A percentile compares a stretch with the other conserved stretches of the same genome.
Evolutionary conservation across 352 stramenopile species (phyloP).

Genomic region (Globisporangium barbulae): DNA sequence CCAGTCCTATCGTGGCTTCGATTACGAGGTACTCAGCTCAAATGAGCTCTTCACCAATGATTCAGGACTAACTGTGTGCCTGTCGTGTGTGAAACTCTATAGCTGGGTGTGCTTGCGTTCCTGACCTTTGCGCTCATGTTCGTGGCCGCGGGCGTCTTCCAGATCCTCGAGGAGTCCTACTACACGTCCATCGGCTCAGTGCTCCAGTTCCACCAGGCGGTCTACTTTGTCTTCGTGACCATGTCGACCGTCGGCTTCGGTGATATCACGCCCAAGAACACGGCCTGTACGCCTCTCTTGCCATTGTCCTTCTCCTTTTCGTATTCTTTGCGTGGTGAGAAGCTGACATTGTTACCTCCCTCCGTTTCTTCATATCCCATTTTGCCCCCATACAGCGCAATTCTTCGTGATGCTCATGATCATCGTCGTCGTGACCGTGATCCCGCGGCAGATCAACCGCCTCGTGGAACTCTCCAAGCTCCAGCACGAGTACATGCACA

Average conservation of each 20-base stretch:
- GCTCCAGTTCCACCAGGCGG: slow-evolving; percentile 56
- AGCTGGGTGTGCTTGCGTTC: slow-evolving; percentile 53
- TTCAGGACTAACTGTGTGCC: background rate
- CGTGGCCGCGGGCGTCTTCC: slow-evolving; percentile 50
- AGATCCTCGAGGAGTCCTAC: slow-evolving; percentile 55
- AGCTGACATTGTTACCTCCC: background rate
- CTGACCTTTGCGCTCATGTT: slow-evolving; percentile 56
- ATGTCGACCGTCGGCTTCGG: slow-evolving; percentile 61
- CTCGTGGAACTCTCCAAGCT: slow-evolving; percentile 49
- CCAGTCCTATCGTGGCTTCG: slow-evolving; percentile 48
- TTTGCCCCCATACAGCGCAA: slow-evolving; percentile 24
- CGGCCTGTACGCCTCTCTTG: slow-evolving; percentile 25
- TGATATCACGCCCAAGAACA: slow-evolving; percentile 51
- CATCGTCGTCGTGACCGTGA: slow-evolving; percentile 52
- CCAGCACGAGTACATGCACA: slow-evolving; percentile 49
- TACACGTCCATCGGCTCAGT: slow-evolving; percentile 29
- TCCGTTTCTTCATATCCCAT: background rate
- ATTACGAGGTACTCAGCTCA: slow-evolving; percentile 36
- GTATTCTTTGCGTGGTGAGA: background rate
- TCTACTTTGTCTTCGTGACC: slow-evolving; percentile 73
- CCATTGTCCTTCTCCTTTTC: background rate
- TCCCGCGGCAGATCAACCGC: slow-evolving; percentile 48
- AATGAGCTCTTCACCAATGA: background rate
- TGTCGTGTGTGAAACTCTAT: background rate
- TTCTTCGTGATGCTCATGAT: slow-evolving; percentile 66